Conservation (phyloP, 2,329 filamentous ascomycete genomes). For the Ophiostoma sp. region DNA sequence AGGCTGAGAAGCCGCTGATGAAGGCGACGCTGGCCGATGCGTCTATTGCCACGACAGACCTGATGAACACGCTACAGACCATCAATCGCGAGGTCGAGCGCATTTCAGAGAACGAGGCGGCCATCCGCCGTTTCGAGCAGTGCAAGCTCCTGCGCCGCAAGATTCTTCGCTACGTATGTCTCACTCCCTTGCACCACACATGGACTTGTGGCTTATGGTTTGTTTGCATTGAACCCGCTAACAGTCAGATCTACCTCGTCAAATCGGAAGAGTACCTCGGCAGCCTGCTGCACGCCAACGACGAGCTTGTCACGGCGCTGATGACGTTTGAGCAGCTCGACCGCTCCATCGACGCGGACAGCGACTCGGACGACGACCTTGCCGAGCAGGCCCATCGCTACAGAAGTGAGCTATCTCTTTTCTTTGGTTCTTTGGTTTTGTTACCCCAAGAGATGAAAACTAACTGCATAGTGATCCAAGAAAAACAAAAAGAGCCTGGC, state of each 20-base stretch:
- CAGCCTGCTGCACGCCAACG: conserved; percentile 85
- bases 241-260: conserved; percentile 70
- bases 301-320: conserved; percentile 86
- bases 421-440: background rate
- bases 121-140: conserved; percentile 70
- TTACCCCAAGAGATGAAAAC: background rate
- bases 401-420: conserved; percentile 45
- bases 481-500: conserved; percentile 47
- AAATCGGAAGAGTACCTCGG: conserved; percentile 90
- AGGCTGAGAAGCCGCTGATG: conserved; percentile 81
- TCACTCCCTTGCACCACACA: conserved; percentile 26
- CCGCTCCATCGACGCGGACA: conserved; percentile 71
- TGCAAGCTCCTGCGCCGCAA: conserved; percentile 83
- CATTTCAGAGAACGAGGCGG: conserved; percentile 76
- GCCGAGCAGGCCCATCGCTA: conserved; percentile 63
- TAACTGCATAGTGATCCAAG: conserved; percentile 43
- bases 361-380: conserved; percentile 63
- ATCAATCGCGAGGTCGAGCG: conserved; percentile 86
- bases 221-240: conserved; percentile 60
- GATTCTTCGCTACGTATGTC: conserved; percentile 71
- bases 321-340: conserved; percentile 95
- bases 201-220: no score
- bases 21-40: conserved; percentile 83
- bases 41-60: conserved; percentile 83
- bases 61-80: conserved; percentile 78